Base-by-base conservation (phyloP, 2,329 filamentous ascomycete species). In the Stagonosporopsis cucurbitacearum region DNA sequence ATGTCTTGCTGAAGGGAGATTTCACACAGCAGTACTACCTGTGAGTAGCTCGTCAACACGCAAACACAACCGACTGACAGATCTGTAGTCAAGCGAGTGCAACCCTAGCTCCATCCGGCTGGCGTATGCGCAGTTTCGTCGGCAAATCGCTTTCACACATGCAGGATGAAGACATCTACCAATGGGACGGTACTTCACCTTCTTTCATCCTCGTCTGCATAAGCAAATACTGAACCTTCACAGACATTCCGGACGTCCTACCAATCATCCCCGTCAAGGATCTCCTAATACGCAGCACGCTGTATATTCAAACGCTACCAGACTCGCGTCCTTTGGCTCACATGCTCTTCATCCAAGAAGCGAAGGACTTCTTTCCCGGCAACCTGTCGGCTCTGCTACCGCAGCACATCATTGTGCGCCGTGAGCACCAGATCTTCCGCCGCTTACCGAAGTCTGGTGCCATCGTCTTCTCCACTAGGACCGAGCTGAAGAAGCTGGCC, bases 61-160 rank as follows among this genome's bases (percentile, higher is more conserved):
- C 8, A n/a, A n/a, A 30, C 11, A 19, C 9, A n/a, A 37, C 43
- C 42, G 20, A 52, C 36, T 35, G 1, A 9, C 6, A 19, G n/a
- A 25, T 5, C 28, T 15, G 25, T 36, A 81, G 79, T 25, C 74
- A 77, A 50, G 82, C 81, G 22, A 81, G 80, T 41, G 81, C 82
- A 5, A 84, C 80, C 13, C 70, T 83, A 5, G 84, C 83, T 59
- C 82, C 82, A 1, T 78, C 81, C 0, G 82, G 82, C 7, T 84
- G 81, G 80, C 77, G 77, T 20, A 74, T 84, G 12, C 67, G 77
- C 35, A 72, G 79, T 40, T 75, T 80, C 23, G 81, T 84, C 40
- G 81, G 81, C 22, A 80, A 75, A 63, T 78, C 78, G 2, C 77
- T 84, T 55, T 76, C 78, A 17, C 73, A 75, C 37, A 73, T 84